Evolutionary conservation across 2,329 filamentous ascomycete genomes (phyloP).

Genomic region (Talaromyces sp.): DNA sequence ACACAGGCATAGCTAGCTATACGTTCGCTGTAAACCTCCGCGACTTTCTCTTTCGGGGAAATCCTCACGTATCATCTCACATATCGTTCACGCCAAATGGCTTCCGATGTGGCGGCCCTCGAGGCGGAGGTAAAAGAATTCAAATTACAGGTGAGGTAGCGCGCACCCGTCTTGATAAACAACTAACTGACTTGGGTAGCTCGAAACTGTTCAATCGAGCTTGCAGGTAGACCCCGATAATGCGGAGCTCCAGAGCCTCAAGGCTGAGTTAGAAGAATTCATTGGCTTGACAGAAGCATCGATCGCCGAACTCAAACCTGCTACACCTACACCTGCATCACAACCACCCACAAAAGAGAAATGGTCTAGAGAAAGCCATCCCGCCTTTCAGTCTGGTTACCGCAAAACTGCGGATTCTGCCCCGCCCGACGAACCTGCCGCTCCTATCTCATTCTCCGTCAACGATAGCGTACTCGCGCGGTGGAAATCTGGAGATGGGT

Average conservation of each 20-base stretch:
- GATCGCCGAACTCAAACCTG: slow-evolving; percentile 71
- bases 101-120: slow-evolving; percentile 40
- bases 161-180: neutral
- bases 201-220: slow-evolving; percentile 72
- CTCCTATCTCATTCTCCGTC: slow-evolving; percentile 66
- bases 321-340: slow-evolving; percentile 48
- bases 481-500: slow-evolving; percentile 84
- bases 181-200: slow-evolving; percentile 44
- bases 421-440: slow-evolving; percentile 54
- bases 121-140: slow-evolving; percentile 58
- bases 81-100: slow-evolving; percentile 29
- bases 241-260: slow-evolving; percentile 70
- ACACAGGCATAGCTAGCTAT: neutral
- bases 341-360: slow-evolving; percentile 63
- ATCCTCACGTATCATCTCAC: neutral
- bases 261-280: slow-evolving; percentile 76
- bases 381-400: slow-evolving; percentile 65
- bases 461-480: slow-evolving; percentile 89
- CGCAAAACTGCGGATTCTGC: slow-evolving; percentile 42
- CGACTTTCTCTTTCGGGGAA: neutral
- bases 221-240: slow-evolving; percentile 79
- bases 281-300: slow-evolving; percentile 75
- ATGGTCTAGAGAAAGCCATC: slow-evolving; percentile 77
- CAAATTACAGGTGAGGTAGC: slow-evolving; percentile 51
- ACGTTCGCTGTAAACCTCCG: neutral